A percentile compares a stretch with the other conserved stretches of the same genome.
Evolutionary conservation across 2,329 filamentous ascomycete genomes (phyloP).

Genomic region (Cercospora nicotianae): DNA sequence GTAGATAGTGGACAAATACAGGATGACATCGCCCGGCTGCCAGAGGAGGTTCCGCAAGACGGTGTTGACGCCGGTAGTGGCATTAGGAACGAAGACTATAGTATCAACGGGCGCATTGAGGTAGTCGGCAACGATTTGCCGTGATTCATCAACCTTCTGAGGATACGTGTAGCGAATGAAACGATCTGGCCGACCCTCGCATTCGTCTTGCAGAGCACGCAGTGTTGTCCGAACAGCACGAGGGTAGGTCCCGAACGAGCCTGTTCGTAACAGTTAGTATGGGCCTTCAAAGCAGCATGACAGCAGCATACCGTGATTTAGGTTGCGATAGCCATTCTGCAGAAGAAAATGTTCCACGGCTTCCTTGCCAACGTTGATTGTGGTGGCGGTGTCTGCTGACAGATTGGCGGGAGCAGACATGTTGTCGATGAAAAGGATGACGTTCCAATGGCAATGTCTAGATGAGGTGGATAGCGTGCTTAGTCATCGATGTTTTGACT

Average conservation of each 20-base stretch:
- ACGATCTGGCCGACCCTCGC: slow-evolving; percentile 69
- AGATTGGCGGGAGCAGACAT: not conserved
- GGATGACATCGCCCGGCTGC: slow-evolving; percentile 68
- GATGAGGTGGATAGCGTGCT: not conserved
- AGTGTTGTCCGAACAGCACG: slow-evolving; percentile 59
- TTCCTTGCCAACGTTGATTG: slow-evolving; percentile 38
- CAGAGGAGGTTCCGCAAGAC: slow-evolving; percentile 75
- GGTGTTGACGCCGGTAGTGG: slow-evolving; percentile 74
- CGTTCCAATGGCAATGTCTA: not conserved
- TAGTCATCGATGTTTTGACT: not conserved
- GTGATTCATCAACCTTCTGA: slow-evolving; percentile 61
- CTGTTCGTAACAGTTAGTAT: slow-evolving; percentile 40
- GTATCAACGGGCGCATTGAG: slow-evolving; percentile 66
- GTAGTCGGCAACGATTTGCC: slow-evolving; percentile 63
- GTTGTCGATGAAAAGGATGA: not conserved
- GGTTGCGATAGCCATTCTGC: slow-evolving; percentile 64
- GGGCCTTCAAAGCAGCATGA: not conserved
- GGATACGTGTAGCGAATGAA: slow-evolving; percentile 73
- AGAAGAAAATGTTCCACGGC: slow-evolving; percentile 69
- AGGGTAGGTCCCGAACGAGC: slow-evolving; percentile 80
- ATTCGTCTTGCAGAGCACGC: slow-evolving; percentile 63
- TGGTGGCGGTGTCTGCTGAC: not conserved
- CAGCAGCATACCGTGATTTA: slow-evolving; percentile 70
- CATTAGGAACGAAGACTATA: slow-evolving; percentile 77
- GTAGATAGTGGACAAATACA: slow-evolving; percentile 79